Conservation (phyloP, 1,284 basidiomycete genomes). For the Ustilago bromivora region DNA sequence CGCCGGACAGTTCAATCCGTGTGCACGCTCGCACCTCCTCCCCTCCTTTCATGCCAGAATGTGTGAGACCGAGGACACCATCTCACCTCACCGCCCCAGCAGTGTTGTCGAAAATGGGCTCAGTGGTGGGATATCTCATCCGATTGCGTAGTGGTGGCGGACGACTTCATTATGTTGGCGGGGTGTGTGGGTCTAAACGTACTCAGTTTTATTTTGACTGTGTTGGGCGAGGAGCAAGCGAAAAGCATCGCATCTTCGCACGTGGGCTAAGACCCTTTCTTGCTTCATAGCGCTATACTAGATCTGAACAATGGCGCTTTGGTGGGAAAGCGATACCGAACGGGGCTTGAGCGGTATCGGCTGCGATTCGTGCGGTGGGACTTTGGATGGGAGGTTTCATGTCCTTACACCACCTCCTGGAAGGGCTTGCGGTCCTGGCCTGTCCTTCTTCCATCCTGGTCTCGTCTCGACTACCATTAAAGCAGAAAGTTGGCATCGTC, state of each 20-base stretch:
- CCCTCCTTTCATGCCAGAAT: neutral
- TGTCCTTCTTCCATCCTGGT: neutral
- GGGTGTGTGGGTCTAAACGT: too few species aligned
- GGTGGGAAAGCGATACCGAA: neutral
- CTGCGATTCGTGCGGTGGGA: neutral
- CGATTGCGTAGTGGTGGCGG: too few species aligned
- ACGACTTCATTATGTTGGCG: too few species aligned
- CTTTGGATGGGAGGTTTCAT: neutral
- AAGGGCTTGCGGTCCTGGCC: neutral
- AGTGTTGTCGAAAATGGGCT: neutral
- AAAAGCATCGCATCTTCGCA: too few species aligned
- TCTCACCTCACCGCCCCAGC: neutral
- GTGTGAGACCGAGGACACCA: constrained; percentile 3
- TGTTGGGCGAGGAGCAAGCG: too few species aligned
- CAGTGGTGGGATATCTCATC: too few species aligned
- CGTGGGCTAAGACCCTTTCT: neutral
- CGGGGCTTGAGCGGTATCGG: neutral
- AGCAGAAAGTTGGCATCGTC: too few species aligned
- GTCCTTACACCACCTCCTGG: neutral
- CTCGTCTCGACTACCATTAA: too few species aligned
- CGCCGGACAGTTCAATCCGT: neutral
- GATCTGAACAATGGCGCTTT: neutral
- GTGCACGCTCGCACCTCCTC: neutral
- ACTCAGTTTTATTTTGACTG: too few species aligned
- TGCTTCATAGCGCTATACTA: neutral